phyloP scores from a whole-genome alignment of 192 early-diverging fungal genomes.

The Pecoramyces ruminantium region DNA sequence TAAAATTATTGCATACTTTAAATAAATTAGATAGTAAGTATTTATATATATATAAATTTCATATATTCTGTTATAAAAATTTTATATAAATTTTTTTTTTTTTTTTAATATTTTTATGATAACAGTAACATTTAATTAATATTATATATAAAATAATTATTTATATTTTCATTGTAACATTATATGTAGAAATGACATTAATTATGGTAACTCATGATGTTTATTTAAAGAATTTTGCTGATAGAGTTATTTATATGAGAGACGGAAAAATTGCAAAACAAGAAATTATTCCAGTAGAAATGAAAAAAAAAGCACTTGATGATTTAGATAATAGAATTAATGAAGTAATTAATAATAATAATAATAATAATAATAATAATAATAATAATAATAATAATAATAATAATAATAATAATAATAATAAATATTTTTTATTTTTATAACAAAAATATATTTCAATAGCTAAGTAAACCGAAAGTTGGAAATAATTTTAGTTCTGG shows the following conservation, averaged over 20 bases:
- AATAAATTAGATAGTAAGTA: not conserved
- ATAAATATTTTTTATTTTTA: no score
- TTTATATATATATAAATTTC: no score
- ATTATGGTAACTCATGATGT: conserved; percentile 18
- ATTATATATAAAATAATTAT: no score
- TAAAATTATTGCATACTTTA: conserved; percentile 8
- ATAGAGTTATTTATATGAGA: conserved; percentile 14
- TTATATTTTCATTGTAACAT: no score
- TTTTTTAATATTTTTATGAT: no score
- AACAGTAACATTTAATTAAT: no score
- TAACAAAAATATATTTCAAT: no score
- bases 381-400: no score
- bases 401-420: no score
- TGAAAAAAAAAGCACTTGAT: not conserved
- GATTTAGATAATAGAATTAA: not conserved
- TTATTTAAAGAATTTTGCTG: conserved; percentile 11
- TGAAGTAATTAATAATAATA: not conserved
- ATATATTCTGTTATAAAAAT: no score
- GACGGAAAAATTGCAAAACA: conserved; percentile 7
- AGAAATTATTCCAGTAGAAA: not conserved
- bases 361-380: no score
- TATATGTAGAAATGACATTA: conserved; percentile 10
- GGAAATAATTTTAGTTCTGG: not conserved
- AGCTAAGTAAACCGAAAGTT: not conserved
- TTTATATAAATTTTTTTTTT: no score